Evolutionary conservation across 257 asterid species (phyloP).

Genomic region (Penstemon eatonii): DNA sequence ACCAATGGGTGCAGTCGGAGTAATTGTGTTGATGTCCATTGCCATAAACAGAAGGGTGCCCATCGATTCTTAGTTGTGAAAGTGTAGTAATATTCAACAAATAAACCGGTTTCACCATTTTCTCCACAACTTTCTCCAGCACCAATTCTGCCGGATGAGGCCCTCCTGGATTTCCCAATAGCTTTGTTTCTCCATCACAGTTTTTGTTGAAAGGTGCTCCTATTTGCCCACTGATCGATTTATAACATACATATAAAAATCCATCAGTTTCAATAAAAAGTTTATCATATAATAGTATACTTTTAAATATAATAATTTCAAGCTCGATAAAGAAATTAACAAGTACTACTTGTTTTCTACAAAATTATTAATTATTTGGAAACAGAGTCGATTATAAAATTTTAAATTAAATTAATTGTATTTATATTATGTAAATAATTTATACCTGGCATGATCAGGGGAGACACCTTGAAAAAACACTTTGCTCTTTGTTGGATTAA

Average conservation of each 20-base stretch:
- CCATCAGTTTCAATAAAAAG: too few relatives aligned
- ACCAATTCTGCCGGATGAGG: slow-evolving; percentile 42
- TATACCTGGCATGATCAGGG: slow-evolving; percentile 51
- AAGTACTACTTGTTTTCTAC: too few relatives aligned
- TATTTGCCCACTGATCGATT: slow-evolving; percentile 4
- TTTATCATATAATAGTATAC: too few relatives aligned
- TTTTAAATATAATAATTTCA: too few relatives aligned
- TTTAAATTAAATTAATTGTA: too few relatives aligned
- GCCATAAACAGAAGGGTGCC: slow-evolving; percentile 49
- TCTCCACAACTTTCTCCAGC: slow-evolving; percentile 35
- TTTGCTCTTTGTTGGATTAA: slow-evolving; percentile 37
- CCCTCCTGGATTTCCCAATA: slow-evolving; percentile 28
- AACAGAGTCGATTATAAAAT: too few relatives aligned
- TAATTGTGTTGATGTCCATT: slow-evolving; percentile 24
- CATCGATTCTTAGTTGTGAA: slow-evolving; percentile 44
- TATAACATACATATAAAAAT: too few relatives aligned
- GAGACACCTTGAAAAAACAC: slow-evolving; percentile 65
- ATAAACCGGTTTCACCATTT: slow-evolving; percentile 34
- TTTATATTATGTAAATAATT: neutral
- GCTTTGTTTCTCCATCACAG: slow-evolving; percentile 31
- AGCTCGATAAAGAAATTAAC: too few relatives aligned
- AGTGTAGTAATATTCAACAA: slow-evolving; percentile 29
- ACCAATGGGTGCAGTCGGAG: slow-evolving; percentile 50
- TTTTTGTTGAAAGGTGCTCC: neutral
- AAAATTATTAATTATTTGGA: too few relatives aligned